Evolutionary conservation across 441 rosid genomes (phyloP), one percentile per base, ranked within the genome.

Genomic region (Jatropha podagrica): DNA sequence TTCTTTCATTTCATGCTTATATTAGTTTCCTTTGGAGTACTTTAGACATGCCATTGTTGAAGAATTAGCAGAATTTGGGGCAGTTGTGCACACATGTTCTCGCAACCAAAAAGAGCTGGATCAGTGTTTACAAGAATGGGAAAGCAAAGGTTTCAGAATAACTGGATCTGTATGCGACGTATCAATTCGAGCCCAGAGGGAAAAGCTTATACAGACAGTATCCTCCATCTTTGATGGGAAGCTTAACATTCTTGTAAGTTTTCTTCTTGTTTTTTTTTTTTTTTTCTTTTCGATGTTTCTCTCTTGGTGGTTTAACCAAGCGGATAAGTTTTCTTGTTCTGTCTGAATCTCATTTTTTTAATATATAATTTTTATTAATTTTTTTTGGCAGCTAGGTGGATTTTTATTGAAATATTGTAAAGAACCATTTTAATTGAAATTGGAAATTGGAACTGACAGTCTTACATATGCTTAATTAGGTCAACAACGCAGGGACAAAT

Each of bases 401-500:
- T 23, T 23, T 23, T 23, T 23, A 23, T 23, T 23, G 23, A 23
- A 23, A 23, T 23, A 23, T 23, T 23, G 23, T 23, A 23, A 23
- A 23, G 23, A 23, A 23, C 0, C 0, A 23, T 23, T 23, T 23
- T 23, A 23, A 23, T 23, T 23, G 23, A 23, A 23, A 23, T 23
- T 32, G 1, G 32, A 32, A 32, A 32, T 32, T 32, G 32, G 32
- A 32, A 32, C 2, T 42, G 1, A 42, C 9, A 4, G 46, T 5
- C 46, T 2, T 42, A 4, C 46, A 42, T 42, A 42, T 42, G 6
- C 9, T 8, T 42, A 42, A 42, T 40, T 52, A 94, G 98, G 80
- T 95, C 65, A 92, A 95, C 80, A 95, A 92, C 81, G 94, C 86
- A 41, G 97, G 88, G 51, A 83, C 79, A 6, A 77, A 78, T 64